Conservation (phyloP, 148 eudicot genomes). For the Rhododendron mucronatum region DNA sequence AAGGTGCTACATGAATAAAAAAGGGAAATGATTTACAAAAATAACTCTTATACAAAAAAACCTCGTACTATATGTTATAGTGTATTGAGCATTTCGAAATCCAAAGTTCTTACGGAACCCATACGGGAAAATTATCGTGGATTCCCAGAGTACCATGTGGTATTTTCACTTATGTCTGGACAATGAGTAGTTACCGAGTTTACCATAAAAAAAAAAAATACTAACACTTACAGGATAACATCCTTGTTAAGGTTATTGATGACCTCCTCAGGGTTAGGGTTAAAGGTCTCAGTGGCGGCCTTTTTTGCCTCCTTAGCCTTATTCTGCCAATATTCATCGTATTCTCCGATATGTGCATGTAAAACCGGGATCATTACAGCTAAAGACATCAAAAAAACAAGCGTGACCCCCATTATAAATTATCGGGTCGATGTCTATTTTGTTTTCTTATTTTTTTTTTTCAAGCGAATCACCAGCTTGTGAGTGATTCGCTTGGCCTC, state of each 20-base stretch:
- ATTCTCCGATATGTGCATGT: conserved; percentile 12
- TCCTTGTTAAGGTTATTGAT: conserved; percentile 34
- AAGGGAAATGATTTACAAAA: neutral
- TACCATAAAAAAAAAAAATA: neutral
- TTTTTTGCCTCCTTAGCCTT: conserved; percentile 32
- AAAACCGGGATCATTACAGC: conserved; percentile 5
- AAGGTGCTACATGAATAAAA: conserved; percentile 13
- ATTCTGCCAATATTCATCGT: conserved; percentile 36
- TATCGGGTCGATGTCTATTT: neutral
- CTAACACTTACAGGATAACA: conserved; percentile 37
- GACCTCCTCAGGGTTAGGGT: conserved; percentile 39
- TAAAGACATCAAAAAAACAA: conserved; percentile 8
- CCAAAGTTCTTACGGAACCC: neutral
- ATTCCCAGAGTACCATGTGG: no score
- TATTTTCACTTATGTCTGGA: no score
- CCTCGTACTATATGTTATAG: neutral
- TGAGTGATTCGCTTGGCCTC: conserved; percentile 7
- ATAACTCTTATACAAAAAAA: neutral
- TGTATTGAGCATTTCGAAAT: neutral
- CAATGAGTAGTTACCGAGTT: no score
- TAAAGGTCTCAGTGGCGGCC: conserved; percentile 24
- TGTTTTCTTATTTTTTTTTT: neutral
- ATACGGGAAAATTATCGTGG: neutral
- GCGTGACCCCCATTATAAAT: neutral
- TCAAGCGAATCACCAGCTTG: conserved; percentile 8